Conservation (phyloP, 2,329 filamentous ascomycete genomes). For the Fusarium papillatum region DNA sequence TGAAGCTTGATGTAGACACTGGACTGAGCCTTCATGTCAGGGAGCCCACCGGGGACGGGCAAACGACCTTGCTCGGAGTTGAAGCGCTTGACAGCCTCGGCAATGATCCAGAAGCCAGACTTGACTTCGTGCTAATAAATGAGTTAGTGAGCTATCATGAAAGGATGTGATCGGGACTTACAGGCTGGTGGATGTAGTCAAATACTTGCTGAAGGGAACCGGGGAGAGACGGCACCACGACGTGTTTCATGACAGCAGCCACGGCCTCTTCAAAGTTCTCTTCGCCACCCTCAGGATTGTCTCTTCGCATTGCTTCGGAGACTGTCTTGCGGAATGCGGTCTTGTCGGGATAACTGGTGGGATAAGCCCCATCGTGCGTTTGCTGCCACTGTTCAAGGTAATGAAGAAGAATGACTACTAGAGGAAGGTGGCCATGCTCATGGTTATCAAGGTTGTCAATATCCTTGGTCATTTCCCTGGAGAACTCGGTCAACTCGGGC, state of each 20-base stretch:
- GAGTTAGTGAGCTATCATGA: slow-evolving; percentile 10
- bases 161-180: slow-evolving; percentile 53
- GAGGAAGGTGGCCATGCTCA: slow-evolving; percentile 93
- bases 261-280: slow-evolving; percentile 98
- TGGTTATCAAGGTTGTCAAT: slow-evolving; percentile 81
- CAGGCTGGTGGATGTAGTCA: slow-evolving; percentile 68
- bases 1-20: slow-evolving; percentile 91
- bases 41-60: slow-evolving; percentile 87
- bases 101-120: slow-evolving; percentile 90
- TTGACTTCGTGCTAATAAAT: slow-evolving; percentile 56
- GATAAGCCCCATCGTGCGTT: slow-evolving; percentile 75
- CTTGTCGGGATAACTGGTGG: slow-evolving; percentile 87
- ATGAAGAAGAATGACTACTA: slow-evolving; percentile 85
- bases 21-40: slow-evolving; percentile 98
- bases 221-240: slow-evolving; percentile 77
- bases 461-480: slow-evolving; percentile 74
- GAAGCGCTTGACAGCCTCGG: slow-evolving; percentile 83
- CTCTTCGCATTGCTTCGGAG: slow-evolving; percentile 73
- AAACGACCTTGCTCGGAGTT: slow-evolving; percentile 79
- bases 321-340: slow-evolving; percentile 83
- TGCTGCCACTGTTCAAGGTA: slow-evolving; percentile 87
- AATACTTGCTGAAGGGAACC: slow-evolving; percentile 84
- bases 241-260: slow-evolving; percentile 88
- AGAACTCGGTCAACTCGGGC: slow-evolving; percentile 82
- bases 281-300: slow-evolving; percentile 88